A percentile compares a stretch with the other conserved stretches of the same genome.
Conservation (phyloP, 495 filamentous ascomycete genomes). For the Cenococcum geophilum region DNA sequence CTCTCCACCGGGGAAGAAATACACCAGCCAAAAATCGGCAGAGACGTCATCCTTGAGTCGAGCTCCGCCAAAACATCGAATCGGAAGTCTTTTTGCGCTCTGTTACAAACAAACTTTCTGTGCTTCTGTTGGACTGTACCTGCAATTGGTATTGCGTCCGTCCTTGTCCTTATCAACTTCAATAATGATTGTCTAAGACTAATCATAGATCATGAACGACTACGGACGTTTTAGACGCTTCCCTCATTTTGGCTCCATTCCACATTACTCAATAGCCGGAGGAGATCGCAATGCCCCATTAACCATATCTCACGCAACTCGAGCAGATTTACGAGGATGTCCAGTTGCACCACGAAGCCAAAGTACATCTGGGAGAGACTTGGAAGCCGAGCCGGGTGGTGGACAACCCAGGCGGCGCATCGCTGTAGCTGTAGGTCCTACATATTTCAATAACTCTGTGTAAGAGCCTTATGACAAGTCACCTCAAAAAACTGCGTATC, state of each 20-base stretch:
- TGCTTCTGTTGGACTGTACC: slow-evolving; percentile 13
- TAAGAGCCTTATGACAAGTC: slow-evolving; percentile 5
- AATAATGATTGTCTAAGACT: slow-evolving; percentile 11
- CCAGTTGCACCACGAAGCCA: slow-evolving; percentile 6
- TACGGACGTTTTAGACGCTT: slow-evolving; percentile 5
- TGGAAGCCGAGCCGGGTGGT: slow-evolving; percentile 8
- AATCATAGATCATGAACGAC: slow-evolving; percentile 14
- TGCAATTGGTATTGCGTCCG: slow-evolving; percentile 12
- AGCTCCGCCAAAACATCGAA: slow-evolving; percentile 13
- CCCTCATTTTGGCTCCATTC: slow-evolving; percentile 6
- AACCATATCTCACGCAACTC: slow-evolving; percentile 6
- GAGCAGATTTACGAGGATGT: slow-evolving; percentile 16
- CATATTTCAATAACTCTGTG: neutral
- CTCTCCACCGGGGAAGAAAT: neutral
- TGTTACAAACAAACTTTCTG: slow-evolving; percentile 14
- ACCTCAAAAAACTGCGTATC: too few species aligned
- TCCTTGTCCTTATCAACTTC: slow-evolving; percentile 1
- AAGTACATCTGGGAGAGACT: slow-evolving; percentile 4
- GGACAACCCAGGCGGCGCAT: slow-evolving; percentile 18
- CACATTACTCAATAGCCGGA: slow-evolving; percentile 2
- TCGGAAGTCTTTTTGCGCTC: slow-evolving; percentile 7
- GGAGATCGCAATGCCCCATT: slow-evolving; percentile 22
- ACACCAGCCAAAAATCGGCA: neutral
- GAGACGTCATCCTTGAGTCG: slow-evolving; percentile 12
- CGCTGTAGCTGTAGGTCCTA: slow-evolving; percentile 28